Conservation (phyloP, 768 basidiomycete species). For the Nidula microcarpa region DNA sequence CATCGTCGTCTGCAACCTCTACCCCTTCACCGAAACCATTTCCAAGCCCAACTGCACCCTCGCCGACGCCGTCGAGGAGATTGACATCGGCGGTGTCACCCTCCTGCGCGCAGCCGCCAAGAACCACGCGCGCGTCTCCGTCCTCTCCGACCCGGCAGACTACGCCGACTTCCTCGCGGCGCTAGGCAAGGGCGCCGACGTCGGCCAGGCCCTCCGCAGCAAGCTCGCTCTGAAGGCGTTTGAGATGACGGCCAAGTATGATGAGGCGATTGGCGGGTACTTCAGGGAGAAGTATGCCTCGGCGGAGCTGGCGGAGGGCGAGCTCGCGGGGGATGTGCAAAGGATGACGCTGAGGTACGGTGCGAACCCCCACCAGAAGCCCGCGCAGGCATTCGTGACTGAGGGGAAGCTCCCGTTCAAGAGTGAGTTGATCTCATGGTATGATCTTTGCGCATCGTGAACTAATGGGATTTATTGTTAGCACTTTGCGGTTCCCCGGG, state of each 20-base stretch:
- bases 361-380: constrained; percentile 98
- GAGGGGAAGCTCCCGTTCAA: constrained; percentile 92
- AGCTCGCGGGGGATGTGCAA: constrained; percentile 70
- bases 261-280: constrained; percentile 93
- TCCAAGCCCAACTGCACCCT: constrained; percentile 86
- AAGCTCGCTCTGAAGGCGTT: constrained; percentile 95
- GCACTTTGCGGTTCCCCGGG: constrained; percentile 93
- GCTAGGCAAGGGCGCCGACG: constrained; percentile 60
- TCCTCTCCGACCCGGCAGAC: constrained; percentile 86
- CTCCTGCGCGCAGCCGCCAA: constrained; percentile 97
- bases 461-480: constrained; percentile 21
- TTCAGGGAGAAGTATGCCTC: constrained; percentile 95
- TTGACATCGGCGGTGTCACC: constrained; percentile 98
- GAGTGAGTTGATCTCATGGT: constrained; percentile 40
- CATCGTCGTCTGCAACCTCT: constrained; percentile 98
- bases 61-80: constrained; percentile 92
- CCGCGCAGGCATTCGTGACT: constrained; percentile 92
- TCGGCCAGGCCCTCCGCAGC: constrained; percentile 67
- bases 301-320: constrained; percentile 60
- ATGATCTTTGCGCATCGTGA: not conserved
- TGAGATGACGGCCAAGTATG: constrained; percentile 93
- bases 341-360: constrained; percentile 88
- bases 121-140: constrained; percentile 90
- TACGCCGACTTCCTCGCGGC: constrained; percentile 77
- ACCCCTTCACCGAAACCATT: constrained; percentile 93